Evolutionary conservation across 2,329 filamentous ascomycete genomes (phyloP).

Genomic region (Myrmaecium sp.): DNA sequence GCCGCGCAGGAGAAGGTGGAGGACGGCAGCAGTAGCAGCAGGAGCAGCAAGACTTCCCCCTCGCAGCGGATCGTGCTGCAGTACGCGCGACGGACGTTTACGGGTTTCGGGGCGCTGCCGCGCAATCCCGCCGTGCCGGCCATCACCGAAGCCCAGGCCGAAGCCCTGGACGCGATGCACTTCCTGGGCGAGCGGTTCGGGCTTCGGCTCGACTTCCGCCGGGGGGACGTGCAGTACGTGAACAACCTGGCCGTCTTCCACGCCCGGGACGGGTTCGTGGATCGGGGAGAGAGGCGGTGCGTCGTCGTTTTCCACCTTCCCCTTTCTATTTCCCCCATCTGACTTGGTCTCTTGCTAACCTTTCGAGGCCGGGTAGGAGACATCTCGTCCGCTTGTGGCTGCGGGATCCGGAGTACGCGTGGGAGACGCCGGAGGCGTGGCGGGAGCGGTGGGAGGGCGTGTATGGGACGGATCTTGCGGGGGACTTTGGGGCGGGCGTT

Average conservation of each 20-base stretch:
- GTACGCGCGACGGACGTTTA: constrained; percentile 21
- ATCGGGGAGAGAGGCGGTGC: constrained; percentile 22
- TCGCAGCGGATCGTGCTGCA: constrained; percentile 26
- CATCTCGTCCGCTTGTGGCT: constrained; percentile 32
- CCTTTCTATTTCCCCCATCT: constrained; percentile 3
- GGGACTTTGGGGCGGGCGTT: too few species aligned
- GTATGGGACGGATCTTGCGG: constrained; percentile 34
- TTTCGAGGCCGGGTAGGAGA: too few species aligned
- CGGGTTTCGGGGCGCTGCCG: constrained; percentile 38
- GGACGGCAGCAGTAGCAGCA: too few species aligned
- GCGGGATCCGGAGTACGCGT: constrained; percentile 28
- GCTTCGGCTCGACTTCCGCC: constrained; percentile 21
- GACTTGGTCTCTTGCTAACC: too few species aligned
- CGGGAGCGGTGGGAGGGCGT: constrained; percentile 33
- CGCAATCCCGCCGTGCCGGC: constrained; percentile 38
- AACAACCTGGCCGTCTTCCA: constrained; percentile 38
- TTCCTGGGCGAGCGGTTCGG: constrained; percentile 23
- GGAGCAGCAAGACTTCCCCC: too few species aligned
- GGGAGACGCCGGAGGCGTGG: constrained; percentile 25
- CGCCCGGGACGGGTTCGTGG: constrained; percentile 29
- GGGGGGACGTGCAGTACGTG: constrained; percentile 31
- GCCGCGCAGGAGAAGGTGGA: too few species aligned
- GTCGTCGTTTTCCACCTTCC: constrained; percentile 5
- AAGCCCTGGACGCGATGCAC: constrained; percentile 29
- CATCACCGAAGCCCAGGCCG: constrained; percentile 27